These are phyloP conservation scores for Aspergillus ibericus DNA, from an alignment of 2,329 filamentous ascomycete genomes.

Conservation along the genomic window DNA sequence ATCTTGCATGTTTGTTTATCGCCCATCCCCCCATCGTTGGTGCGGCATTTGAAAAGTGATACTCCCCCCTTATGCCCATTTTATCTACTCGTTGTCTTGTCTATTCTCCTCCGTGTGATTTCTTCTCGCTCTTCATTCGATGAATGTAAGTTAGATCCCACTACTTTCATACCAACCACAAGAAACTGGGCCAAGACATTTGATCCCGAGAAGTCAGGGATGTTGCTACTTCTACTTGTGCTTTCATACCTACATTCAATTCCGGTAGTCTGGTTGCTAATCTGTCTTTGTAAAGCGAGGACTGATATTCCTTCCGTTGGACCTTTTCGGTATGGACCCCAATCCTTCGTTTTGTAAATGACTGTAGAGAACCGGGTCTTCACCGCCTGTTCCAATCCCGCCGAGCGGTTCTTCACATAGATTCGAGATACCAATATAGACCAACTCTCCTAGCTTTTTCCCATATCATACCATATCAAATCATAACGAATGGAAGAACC, in stretches of 20 bases:
- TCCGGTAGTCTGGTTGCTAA: background rate
- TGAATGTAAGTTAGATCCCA: constrained; percentile 17
- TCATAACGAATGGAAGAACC: no score
- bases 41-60: constrained; percentile 22
- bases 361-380: no score
- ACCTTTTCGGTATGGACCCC: no score
- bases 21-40: constrained; percentile 7
- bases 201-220: background rate
- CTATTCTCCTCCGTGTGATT: constrained; percentile 2
- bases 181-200: constrained; percentile 5
- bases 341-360: no score
- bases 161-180: constrained; percentile 8
- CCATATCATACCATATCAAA: no score
- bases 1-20: constrained; percentile 18
- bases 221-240: background rate
- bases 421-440: no score
- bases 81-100: constrained; percentile 3
- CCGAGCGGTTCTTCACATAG: no score
- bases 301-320: no score
- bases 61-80: constrained; percentile 16
- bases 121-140: constrained; percentile 8
- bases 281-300: no score
- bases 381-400: no score
- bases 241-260: background rate
- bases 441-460: no score